Percentiles rank a stretch among this genome's conserved stretches.
phyloP scores from a whole-genome alignment of 2,329 filamentous ascomycete genomes.

The Fusarium mangiferae region DNA sequence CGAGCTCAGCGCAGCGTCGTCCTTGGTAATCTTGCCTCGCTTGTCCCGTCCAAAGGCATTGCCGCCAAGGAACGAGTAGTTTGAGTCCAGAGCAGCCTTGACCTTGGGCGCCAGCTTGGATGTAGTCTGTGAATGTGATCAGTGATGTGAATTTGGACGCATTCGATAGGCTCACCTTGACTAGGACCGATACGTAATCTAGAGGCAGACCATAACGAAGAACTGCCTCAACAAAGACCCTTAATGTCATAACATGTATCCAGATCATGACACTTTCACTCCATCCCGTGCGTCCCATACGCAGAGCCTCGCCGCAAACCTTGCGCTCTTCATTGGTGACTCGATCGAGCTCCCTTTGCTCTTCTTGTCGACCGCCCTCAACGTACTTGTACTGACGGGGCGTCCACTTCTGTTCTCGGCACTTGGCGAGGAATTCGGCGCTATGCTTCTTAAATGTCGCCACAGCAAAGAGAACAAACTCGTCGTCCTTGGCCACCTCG shows the following conservation, averaged over 20 bases:
- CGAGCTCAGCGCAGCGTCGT: constrained; percentile 80
- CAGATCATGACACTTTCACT: constrained; percentile 96
- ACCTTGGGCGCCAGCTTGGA: constrained; percentile 84
- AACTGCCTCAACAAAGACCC: constrained; percentile 98
- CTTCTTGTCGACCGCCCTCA: constrained; percentile 88
- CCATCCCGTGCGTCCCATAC: constrained; percentile 90
- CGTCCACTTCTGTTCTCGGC: constrained; percentile 92
- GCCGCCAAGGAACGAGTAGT: constrained; percentile 91
- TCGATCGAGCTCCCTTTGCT: constrained; percentile 85
- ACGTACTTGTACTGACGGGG: constrained; percentile 94
- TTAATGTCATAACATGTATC: constrained; percentile 89
- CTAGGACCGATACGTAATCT: constrained; percentile 84
- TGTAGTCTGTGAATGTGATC: constrained; percentile 69
- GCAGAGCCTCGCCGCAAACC: constrained; percentile 90
- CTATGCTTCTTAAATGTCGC: constrained; percentile 94
- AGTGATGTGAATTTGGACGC: constrained; percentile 1
- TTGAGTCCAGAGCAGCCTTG: constrained; percentile 80
- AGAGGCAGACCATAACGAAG: constrained; percentile 92
- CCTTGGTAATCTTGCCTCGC: constrained; percentile 89
- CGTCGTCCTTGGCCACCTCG: constrained; percentile 84
- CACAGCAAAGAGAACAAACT: constrained; percentile 88
- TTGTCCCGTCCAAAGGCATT: constrained; percentile 96
- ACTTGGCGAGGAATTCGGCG: constrained; percentile 89
- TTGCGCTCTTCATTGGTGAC: constrained; percentile 88
- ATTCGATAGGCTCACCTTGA: constrained; percentile 75